A percentile compares a stretch with the other conserved stretches of the same genome.
Evolutionary conservation across 225 moss, liverwort and hornwort species (phyloP).

Genomic region (Rhytidiadelphus loreus): DNA sequence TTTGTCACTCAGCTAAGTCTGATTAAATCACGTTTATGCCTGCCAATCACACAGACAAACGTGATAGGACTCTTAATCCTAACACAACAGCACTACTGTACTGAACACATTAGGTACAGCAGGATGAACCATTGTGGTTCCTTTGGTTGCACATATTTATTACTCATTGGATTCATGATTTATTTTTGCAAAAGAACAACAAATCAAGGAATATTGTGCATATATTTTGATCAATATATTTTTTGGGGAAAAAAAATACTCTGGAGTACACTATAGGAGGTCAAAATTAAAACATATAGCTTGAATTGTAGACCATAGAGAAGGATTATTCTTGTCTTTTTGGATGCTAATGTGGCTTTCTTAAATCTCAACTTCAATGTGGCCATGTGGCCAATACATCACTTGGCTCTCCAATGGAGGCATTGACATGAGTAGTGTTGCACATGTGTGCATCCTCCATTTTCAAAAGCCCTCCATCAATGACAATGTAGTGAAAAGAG

Average conservation of each 20-base stretch:
- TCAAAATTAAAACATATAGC: not conserved
- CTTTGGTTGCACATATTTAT: not conserved
- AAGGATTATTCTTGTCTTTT: not conserved
- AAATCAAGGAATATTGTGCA: not conserved
- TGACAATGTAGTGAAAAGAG: too few species aligned
- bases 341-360: not conserved
- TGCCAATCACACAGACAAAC: not conserved
- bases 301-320: not conserved
- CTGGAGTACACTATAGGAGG: accelerated
- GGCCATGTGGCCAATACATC: not conserved
- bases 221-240: not conserved
- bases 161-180: not conserved
- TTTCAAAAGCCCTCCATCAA: not conserved
- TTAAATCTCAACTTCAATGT: not conserved
- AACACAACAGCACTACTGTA: not conserved
- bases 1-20: not conserved
- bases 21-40: not conserved
- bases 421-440: too few species aligned
- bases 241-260: not conserved
- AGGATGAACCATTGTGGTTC: not conserved
- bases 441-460: not conserved
- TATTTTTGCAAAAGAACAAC: not conserved
- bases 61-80: not conserved
- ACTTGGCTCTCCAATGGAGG: too few species aligned
- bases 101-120: not conserved